These are phyloP conservation scores for Kondoa malvinella DNA, from an alignment of 768 basidiomycete genomes.

Conservation along the genomic window DNA sequence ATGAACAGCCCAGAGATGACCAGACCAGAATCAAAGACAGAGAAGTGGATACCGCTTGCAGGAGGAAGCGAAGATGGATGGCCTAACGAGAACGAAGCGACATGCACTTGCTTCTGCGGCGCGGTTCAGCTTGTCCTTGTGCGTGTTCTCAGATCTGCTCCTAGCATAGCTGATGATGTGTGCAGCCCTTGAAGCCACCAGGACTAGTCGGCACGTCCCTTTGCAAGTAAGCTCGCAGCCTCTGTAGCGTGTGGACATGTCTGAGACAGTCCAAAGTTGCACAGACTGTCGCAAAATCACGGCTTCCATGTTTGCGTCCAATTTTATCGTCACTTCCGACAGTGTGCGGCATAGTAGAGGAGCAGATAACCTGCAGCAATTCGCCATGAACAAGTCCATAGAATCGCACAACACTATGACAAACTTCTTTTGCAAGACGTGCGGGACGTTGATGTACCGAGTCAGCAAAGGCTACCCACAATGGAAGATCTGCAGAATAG, in stretches of 20 bases:
- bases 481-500: conserved; percentile 22
- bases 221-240: too few species aligned
- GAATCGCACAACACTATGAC: conserved; percentile 22
- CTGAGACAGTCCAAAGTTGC: too few species aligned
- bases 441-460: conserved; percentile 28
- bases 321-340: conserved; percentile 20
- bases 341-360: conserved; percentile 22
- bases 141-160: too few species aligned
- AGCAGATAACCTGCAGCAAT: conserved; percentile 23
- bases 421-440: conserved; percentile 27
- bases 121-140: conserved; percentile 24
- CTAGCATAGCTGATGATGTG: too few species aligned
- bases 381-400: conserved; percentile 14
- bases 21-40: too few species aligned
- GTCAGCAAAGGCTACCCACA: conserved; percentile 15
- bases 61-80: conserved; percentile 20
- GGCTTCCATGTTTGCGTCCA: conserved; percentile 28
- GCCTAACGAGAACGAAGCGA: conserved; percentile 24
- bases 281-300: too few species aligned
- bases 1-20: too few species aligned
- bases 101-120: conserved; percentile 27
- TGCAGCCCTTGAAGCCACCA: too few species aligned
- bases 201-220: too few species aligned
- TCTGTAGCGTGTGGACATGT: too few species aligned
- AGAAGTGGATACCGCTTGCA: conserved; percentile 1